A percentile compares a stretch with the other conserved stretches of the same genome.
phyloP scores from a whole-genome alignment of 768 basidiomycete species.

The Lepiota venenata region DNA sequence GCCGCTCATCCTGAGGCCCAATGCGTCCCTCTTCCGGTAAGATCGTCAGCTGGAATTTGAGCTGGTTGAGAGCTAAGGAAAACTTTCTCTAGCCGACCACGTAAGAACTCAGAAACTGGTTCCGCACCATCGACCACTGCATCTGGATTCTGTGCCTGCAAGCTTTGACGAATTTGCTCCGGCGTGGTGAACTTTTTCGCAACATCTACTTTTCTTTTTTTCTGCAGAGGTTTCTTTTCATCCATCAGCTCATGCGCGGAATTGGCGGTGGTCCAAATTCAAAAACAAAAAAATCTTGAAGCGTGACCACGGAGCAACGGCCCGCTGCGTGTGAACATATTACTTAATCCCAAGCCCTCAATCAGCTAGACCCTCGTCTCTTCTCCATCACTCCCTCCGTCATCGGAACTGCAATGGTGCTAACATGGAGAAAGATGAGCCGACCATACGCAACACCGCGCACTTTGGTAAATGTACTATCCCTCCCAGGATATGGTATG shows the following conservation, averaged over 20 bases:
- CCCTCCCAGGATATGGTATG: too few relatives aligned
- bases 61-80: constrained; percentile 38
- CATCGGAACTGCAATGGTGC: too few relatives aligned
- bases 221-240: not conserved
- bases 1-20: constrained; percentile 53
- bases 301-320: too few relatives aligned
- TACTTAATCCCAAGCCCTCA: too few relatives aligned
- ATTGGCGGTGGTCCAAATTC: not conserved
- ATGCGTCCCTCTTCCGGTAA: constrained; percentile 45
- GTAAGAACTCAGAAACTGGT: not conserved
- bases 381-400: too few relatives aligned
- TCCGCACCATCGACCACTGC: constrained; percentile 27
- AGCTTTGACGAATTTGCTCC: constrained; percentile 29
- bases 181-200: constrained; percentile 20
- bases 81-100: constrained; percentile 11
- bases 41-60: constrained; percentile 64
- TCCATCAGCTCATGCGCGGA: not conserved
- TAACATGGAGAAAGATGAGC: too few relatives aligned
- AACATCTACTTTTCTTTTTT: constrained; percentile 6
- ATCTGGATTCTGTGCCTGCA: constrained; percentile 30
- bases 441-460: too few relatives aligned
- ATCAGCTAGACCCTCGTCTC: too few relatives aligned
- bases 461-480: too few relatives aligned
- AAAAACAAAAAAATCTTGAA: too few relatives aligned
- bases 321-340: too few relatives aligned